Conservation (phyloP, 805 yeast genomes). For the Yueomyces sinensis region DNA sequence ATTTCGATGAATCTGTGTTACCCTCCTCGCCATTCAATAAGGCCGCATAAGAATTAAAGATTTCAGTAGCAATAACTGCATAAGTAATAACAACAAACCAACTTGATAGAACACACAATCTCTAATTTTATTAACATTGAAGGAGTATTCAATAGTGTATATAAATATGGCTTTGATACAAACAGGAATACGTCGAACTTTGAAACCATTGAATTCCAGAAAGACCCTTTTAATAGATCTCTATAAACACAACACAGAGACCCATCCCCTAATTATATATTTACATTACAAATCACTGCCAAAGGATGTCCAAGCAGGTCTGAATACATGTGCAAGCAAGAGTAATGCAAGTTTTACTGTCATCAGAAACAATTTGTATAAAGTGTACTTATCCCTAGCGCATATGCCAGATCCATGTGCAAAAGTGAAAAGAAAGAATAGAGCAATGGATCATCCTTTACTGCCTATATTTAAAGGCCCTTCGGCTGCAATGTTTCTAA, state of each 20-base stretch:
- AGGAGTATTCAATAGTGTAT: too few relatives aligned
- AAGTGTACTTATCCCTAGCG: conserved; percentile 63
- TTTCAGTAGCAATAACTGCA: too few relatives aligned
- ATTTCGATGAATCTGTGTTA: too few relatives aligned
- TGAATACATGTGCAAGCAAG: conserved; percentile 47
- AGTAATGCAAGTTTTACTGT: conserved; percentile 62
- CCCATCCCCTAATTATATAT: conserved; percentile 57
- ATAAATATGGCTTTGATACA: too few relatives aligned
- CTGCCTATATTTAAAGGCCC: conserved; percentile 68
- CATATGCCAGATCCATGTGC: conserved; percentile 51
- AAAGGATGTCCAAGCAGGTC: conserved; percentile 50
- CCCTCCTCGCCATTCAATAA: too few relatives aligned
- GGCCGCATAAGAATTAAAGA: too few relatives aligned
- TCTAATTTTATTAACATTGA: too few relatives aligned
- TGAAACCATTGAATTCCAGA: conserved; percentile 56
- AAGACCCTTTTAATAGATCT: conserved; percentile 77
- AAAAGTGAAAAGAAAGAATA: conserved; percentile 35
- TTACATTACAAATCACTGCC: conserved; percentile 76
- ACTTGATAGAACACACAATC: too few relatives aligned
- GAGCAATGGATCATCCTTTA: conserved; percentile 46
- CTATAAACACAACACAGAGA: conserved; percentile 58
- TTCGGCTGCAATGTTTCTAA: conserved; percentile 62
- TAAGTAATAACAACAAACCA: too few relatives aligned
- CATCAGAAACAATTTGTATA: conserved; percentile 55
- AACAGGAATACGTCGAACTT: conserved; percentile 28